Conservation (phyloP, 1,139 yeast species). For the Geotrichum klebahnii region DNA sequence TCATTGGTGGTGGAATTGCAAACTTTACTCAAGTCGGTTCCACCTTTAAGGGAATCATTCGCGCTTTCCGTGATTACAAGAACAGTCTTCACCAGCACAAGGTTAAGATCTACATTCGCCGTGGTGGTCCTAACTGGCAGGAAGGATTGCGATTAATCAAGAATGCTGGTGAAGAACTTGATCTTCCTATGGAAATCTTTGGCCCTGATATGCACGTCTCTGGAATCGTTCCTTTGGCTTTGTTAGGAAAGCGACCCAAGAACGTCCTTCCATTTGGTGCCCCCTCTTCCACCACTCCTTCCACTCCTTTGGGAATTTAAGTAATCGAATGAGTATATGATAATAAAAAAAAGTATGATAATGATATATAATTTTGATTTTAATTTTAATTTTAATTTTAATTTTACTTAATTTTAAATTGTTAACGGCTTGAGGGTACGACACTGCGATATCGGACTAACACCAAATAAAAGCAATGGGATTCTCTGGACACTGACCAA, state of each 20-base stretch:
- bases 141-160: slow-evolving; percentile 46
- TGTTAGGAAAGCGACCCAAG: slow-evolving; percentile 42
- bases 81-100: slow-evolving; percentile 41
- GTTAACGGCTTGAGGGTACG: too few relatives aligned
- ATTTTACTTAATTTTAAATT: background rate
- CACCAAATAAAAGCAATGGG: too few relatives aligned
- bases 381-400: background rate
- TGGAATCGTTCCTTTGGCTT: slow-evolving; percentile 46
- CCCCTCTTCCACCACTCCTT: slow-evolving; percentile 36
- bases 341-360: background rate
- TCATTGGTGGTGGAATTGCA: slow-evolving; percentile 49
- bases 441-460: too few relatives aligned
- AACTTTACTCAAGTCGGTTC: slow-evolving; percentile 49
- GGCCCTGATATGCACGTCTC: slow-evolving; percentile 51
- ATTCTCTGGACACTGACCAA: too few relatives aligned
- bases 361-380: background rate
- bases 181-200: slow-evolving; percentile 46
- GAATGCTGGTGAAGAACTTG: slow-evolving; percentile 46
- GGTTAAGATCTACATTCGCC: slow-evolving; percentile 45
- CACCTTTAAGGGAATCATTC: slow-evolving; percentile 48
- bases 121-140: slow-evolving; percentile 51
- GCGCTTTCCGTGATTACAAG: slow-evolving; percentile 46
- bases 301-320: slow-evolving; percentile 32
- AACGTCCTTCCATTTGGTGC: slow-evolving; percentile 41
- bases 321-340: background rate